These are phyloP conservation scores for Cymodocea nodosa DNA, from an alignment of 116 monocot species.

Conservation along the genomic window DNA sequence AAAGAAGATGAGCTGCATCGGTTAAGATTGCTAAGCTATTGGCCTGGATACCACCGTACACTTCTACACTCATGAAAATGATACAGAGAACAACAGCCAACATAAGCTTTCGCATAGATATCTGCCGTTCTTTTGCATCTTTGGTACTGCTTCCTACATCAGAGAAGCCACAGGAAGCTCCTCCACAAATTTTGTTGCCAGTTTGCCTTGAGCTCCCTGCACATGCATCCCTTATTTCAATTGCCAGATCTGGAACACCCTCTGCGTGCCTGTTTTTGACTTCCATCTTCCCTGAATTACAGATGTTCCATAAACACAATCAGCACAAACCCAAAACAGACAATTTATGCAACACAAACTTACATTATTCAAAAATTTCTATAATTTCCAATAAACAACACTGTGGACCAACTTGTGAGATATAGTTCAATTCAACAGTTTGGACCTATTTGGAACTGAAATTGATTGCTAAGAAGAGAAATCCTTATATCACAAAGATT, in stretches of 20 bases:
- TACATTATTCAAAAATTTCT: too few species aligned
- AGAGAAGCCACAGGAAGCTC: slow-evolving; percentile 38
- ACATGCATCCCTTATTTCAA: slow-evolving; percentile 17
- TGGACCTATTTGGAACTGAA: too few species aligned
- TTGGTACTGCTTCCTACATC: slow-evolving; percentile 13
- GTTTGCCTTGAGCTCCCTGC: not conserved
- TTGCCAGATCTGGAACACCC: slow-evolving; percentile 3
- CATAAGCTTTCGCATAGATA: slow-evolving; percentile 42
- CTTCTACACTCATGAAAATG: slow-evolving; percentile 51
- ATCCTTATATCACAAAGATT: too few species aligned
- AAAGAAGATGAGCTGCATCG: slow-evolving; percentile 68
- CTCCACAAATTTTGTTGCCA: slow-evolving; percentile 22
- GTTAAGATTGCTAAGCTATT: slow-evolving; percentile 68
- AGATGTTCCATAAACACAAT: too few species aligned
- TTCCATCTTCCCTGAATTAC: slow-evolving; percentile 14
- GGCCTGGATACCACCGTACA: slow-evolving; percentile 51
- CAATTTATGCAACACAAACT: too few species aligned
- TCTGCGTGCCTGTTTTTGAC: not conserved
- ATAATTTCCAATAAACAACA: too few species aligned
- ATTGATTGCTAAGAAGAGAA: too few species aligned
- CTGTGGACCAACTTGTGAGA: too few species aligned
- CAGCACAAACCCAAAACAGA: too few species aligned
- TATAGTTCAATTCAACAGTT: too few species aligned
- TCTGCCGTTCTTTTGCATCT: slow-evolving; percentile 34
- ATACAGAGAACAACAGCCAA: slow-evolving; percentile 40